Evolutionary conservation across 1,139 yeast genomes (phyloP), one percentile per base, ranked within the genome.

Genomic region (Petasospora fabianii): DNA sequence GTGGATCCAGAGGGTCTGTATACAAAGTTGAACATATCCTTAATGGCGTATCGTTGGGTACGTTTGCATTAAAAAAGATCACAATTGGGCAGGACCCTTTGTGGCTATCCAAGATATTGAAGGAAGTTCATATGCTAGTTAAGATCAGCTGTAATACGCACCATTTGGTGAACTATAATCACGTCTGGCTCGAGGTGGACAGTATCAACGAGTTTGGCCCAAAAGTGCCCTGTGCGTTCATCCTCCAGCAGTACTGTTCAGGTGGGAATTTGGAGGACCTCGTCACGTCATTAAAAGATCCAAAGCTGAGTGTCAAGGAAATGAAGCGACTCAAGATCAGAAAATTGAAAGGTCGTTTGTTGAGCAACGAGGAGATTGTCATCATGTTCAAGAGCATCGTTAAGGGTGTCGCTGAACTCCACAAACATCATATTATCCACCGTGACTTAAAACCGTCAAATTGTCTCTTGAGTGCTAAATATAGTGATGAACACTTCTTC

Each of bases 401-500:
- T 0, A 66, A 69, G 27, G 96, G 95, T 0, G 80, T 87, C 11
- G 64, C 69, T 33, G 84, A 84, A 55, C 64, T 88, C 38, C 96
- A 88, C 59, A 65, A 66, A 13, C 75, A 80, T 44, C 88, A 86
- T 21, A 80, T 87, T 27, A 73, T 88, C 15, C 97, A 88, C 54
- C 69, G 96, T 17, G 97, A 88, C 58, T 66, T 88, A 46, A 88
- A 88, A 53, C 96, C 96, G 0, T 84, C 95, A 0, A 88, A 88
- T 52, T 86, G 96, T 59, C 64, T 88, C 22, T 61, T 87, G 35
- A 71, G 80, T 26, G 56, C 62, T 2, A 55, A 56, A 21, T 69
- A 65, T 42, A 6, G 52, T 43, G 17, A 37, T 38, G 14, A 39
- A 36, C 27, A 31, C 20, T 35, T 35, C 17, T 24, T 24, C 4